Base-by-base conservation (phyloP, 768 basidiomycete genomes). In the Sarcodon aspratus region DNA sequence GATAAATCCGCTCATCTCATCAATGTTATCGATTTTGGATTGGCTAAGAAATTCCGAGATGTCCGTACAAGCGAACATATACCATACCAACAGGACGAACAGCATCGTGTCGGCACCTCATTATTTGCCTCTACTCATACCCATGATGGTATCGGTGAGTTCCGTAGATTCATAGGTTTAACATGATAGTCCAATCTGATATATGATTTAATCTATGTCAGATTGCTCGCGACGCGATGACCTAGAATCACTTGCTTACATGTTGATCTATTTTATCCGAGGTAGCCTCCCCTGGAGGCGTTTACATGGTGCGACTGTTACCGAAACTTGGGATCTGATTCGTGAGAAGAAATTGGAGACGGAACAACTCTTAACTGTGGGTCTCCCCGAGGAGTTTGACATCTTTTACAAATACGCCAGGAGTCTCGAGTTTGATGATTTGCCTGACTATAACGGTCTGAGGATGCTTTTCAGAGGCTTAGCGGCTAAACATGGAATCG, bases 1-100 rank as follows among this genome's bases (percentile, higher is more conserved):
- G 80, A 80, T 53, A 82, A 79, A 54, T 69, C 76, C 63, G 60
- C 75, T 57, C 54, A 52, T 42, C 67, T 82, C 58, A 93, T 99
- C 62, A 95, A 98, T 64, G 87, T 99, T 55, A 89, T 89, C 56
- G 86, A 89, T 68, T 89, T 89, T 65, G 86, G 86, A 11, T 81
- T 89, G 43, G 85, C 86, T 0, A 86, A 86, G 61, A 83, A 82
- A 55, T 89, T 75, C 59, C 76, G 82, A 17, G 84, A 88, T 57
- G 56, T 78, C 5, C 70, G 70, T 27, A 84, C 83, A 0, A 73
- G 74, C 17, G 69, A 67, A 38, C 86, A 88, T 58, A 76, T 88
- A 50, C 77, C 84, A 3, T 86, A 83, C 67, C 75, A 73, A 53
- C 82, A 82, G 51, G 80, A 83, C 51, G 76, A 76, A n/a, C 74